A percentile compares a stretch with the other conserved stretches of the same genome.
Conservation (phyloP, 2,329 filamentous ascomycete species). For the Bipolaris victoriae region DNA sequence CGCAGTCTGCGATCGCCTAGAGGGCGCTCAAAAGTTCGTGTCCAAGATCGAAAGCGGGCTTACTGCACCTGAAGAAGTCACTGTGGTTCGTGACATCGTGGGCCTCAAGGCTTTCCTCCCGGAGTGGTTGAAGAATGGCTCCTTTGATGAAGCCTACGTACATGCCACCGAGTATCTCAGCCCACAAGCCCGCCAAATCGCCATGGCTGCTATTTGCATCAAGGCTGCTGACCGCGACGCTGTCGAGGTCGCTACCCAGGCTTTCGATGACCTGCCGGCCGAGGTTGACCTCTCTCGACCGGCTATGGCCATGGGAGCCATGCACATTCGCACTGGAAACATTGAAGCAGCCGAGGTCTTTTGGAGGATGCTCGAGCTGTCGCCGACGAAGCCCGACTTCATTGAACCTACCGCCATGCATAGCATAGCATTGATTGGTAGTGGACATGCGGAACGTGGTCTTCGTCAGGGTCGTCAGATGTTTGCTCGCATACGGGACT, state of each 20-base stretch:
- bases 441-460: slow-evolving; percentile 82
- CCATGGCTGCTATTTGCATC: slow-evolving; percentile 76
- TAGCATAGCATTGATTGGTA: slow-evolving; percentile 82
- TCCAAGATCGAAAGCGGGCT: slow-evolving; percentile 72
- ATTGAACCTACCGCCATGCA: slow-evolving; percentile 93
- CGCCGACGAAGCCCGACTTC: slow-evolving; percentile 68
- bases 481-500: slow-evolving; percentile 80
- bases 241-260: slow-evolving; percentile 67
- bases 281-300: slow-evolving; percentile 57
- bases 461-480: slow-evolving; percentile 80
- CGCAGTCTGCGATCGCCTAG: slow-evolving; percentile 76
- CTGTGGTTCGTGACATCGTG: slow-evolving; percentile 72
- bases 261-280: slow-evolving; percentile 58
- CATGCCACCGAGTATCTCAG: slow-evolving; percentile 71
- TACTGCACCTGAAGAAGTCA: slow-evolving; percentile 57
- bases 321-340: slow-evolving; percentile 83
- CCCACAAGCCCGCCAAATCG: slow-evolving; percentile 62
- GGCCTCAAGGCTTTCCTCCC: slow-evolving; percentile 78
- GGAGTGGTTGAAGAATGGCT: slow-evolving; percentile 72
- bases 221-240: slow-evolving; percentile 81
- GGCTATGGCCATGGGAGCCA: slow-evolving; percentile 81
- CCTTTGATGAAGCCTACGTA: slow-evolving; percentile 74
- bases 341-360: slow-evolving; percentile 77
- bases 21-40: slow-evolving; percentile 85
- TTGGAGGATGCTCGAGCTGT: slow-evolving; percentile 75